Base-by-base conservation (phyloP, 345 rosid genomes). In the Garcia nutans region DNA sequence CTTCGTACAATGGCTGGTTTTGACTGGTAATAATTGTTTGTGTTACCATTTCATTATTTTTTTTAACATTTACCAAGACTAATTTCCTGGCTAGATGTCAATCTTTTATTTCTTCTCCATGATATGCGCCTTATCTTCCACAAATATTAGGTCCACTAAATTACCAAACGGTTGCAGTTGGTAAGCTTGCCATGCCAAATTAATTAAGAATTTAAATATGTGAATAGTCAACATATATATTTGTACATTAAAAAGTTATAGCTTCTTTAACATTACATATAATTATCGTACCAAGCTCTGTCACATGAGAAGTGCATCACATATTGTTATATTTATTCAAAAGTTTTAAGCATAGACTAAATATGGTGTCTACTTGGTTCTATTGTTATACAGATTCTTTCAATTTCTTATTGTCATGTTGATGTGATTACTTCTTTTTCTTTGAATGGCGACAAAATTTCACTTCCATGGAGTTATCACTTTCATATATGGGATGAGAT, bases 381-480 rank as follows among this genome's bases (percentile, higher is more conserved):
- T 1, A 47, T 47, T 11, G 50, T 1, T 47, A 45, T 10, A 47
- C 50, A 28, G 31, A 28, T 28, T 28, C 31, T 28, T 28, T 69
- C 22, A 7, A 50, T 50, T 69, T 50, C 44, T 16, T 19, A 23
- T 49, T 17, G 15, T 37, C 54, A 67, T n/a, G 55, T 24, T 68
- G 72, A 68, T 52, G 33, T 68, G 41, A 69, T 69, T 16, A 16
- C 59, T 47, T 12, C 31, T 68, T 68, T 45, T 65, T 13, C 33
- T 41, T 47, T 66, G 44, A n/a, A 23, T 47, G 71, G 8, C 23
- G 20, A 23, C 9, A 6, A 47, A 13, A 5, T 17, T 16, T 5
- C 44, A 33, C 22, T 2, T 61, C 6, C 33, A 9, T 63, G 67
- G 47, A 37, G 67, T 33, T 33, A 45, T 63, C 67, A 63, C 45